Evolutionary conservation across 495 filamentous ascomycete species (phyloP).

Genomic region (Melanomma pulvis-pyrius): DNA sequence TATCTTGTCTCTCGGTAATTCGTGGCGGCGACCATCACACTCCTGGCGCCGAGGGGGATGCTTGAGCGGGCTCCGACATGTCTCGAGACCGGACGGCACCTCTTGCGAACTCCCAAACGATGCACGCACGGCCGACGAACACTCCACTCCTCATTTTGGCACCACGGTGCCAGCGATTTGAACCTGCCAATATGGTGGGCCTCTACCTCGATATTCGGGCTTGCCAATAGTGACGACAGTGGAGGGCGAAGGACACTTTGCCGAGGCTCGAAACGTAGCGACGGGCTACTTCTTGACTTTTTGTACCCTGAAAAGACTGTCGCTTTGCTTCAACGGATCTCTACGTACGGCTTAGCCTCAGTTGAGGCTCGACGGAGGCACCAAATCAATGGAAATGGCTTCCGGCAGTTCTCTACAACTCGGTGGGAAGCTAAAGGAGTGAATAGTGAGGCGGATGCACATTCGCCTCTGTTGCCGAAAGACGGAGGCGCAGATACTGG

Average conservation of each 20-base stretch:
- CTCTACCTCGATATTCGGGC: background rate
- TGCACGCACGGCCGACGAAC: slow-evolving; percentile 32
- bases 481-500: background rate
- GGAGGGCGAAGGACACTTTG: background rate
- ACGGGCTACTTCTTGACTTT: slow-evolving; percentile 31
- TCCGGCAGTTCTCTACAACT: slow-evolving; percentile 26
- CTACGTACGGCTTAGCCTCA: slow-evolving; percentile 7
- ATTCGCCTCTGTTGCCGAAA: background rate
- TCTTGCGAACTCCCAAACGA: slow-evolving; percentile 32
- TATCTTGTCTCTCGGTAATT: slow-evolving; percentile 18
- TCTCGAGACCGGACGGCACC: slow-evolving; percentile 38
- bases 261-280: background rate
- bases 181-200: slow-evolving; percentile 29
- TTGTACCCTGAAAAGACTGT: slow-evolving; percentile 38
- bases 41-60: slow-evolving; percentile 27
- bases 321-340: slow-evolving; percentile 30
- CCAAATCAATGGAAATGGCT: background rate
- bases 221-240: slow-evolving; percentile 6
- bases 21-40: slow-evolving; percentile 10
- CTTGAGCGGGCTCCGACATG: slow-evolving; percentile 40
- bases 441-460: background rate
- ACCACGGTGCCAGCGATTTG: slow-evolving; percentile 35
- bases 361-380: slow-evolving; percentile 10
- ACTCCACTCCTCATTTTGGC: slow-evolving; percentile 38
- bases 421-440: background rate